phyloP scores from a whole-genome alignment of 257 asterid genomes.

The Perilla frutescens region DNA sequence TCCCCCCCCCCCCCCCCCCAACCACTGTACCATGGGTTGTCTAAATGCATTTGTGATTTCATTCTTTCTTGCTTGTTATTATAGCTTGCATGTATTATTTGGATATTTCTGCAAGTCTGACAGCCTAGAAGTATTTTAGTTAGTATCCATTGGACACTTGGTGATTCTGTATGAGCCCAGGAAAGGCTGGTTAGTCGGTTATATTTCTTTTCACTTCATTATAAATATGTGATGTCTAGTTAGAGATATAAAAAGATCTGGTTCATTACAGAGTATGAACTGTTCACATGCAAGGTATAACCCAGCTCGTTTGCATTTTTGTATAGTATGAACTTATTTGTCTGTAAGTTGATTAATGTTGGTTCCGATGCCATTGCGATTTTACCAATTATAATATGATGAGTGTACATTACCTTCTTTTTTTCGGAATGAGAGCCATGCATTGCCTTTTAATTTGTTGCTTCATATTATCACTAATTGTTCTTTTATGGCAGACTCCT shows the following conservation, averaged over 20 bases:
- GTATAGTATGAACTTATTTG: background rate
- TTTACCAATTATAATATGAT: background rate
- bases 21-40: too few relatives aligned
- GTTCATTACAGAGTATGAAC: background rate
- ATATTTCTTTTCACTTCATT: conserved; percentile 25
- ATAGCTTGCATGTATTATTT: conserved; percentile 13
- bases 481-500: conserved; percentile 11
- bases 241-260: background rate
- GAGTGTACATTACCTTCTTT: background rate
- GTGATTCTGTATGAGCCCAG: conserved; percentile 9
- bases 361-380: conserved; percentile 24
- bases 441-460: conserved; percentile 28
- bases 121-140: conserved; percentile 3
- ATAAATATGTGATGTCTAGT: background rate
- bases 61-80: conserved; percentile 16
- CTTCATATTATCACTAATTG: background rate
- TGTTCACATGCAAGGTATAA: background rate
- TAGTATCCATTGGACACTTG: conserved; percentile 4
- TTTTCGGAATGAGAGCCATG: background rate
- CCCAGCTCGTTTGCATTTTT: background rate
- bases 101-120: background rate
- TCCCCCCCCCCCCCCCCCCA: too few relatives aligned
- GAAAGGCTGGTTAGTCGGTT: background rate
- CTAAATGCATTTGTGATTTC: background rate
- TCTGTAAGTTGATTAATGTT: background rate